Evolutionary conservation across 768 basidiomycete genomes (phyloP), one percentile per base, ranked within the genome.

Genomic region (Exsudoporus frostii): DNA sequence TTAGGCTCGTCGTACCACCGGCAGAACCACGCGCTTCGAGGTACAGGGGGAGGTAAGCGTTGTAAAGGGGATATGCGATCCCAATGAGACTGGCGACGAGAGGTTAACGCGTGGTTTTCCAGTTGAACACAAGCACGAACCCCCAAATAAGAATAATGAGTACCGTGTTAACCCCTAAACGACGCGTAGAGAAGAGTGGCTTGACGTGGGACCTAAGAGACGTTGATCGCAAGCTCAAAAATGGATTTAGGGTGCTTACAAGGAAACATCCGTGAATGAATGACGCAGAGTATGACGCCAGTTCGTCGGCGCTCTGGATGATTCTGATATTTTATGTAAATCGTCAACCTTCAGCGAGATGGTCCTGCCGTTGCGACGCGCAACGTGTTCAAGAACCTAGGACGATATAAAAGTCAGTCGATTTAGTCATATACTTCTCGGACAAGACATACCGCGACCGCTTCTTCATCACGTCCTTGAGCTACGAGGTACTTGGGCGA

Each of bases 401-500:
- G 41, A 37, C 4, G 34, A 25, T 32, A 4, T 9, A 24, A 40
- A 17, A 48, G 38, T 49, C 25, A 46, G 48, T 20, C n/a, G 0
- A 42, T 27, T 1, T n/a, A 37, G 7, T 4, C n/a, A 6, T 24
- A 24, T 22, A 22, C 14, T 5, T 19, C 6, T 22, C 29, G 19
- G 41, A 51, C 17, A 22, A 51, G 27, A 51, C 5, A 30, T 56
- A 77, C 78, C 55, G 71, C 67, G 44, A 85, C 71, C 7, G 82
- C 82, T 41, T 84, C 80, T 44, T 73, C 71, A 58, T 86, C 83
- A 38, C 76, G 76, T 24, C 82, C 81, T 59, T 80, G 77, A 5
- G 75, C 76, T 22, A 84, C 69, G 20, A 84, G 74, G 65, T 78
- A 86, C 59, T 85, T 85, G 9, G 84, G 78, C 0, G 81, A 81